Conservation (phyloP, 129 eudicot genomes). For the Heracleum sosnowskyi region DNA sequence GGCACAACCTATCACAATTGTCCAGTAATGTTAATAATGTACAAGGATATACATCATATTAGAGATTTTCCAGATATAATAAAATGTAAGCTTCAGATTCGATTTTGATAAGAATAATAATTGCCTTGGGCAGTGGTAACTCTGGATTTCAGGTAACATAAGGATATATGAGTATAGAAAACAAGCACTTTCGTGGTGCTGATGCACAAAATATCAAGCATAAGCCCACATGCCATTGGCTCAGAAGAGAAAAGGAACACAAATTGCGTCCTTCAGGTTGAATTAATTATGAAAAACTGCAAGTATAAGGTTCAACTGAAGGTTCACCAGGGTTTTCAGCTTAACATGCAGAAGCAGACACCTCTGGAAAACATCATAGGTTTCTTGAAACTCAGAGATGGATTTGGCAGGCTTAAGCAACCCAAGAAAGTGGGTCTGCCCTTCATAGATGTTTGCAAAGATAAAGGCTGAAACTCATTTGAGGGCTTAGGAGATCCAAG, state of each 20-base stretch:
- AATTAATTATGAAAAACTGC: conserved; percentile 13
- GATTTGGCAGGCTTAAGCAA: conserved; percentile 40
- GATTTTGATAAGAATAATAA: neutral
- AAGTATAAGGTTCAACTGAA: conserved; percentile 17
- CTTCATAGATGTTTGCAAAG: conserved; percentile 23
- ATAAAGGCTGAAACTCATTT: conserved; percentile 33
- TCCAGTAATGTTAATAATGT: neutral
- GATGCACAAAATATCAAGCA: neutral
- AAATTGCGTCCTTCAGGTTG: neutral
- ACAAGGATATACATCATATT: neutral
- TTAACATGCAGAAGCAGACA: conserved; percentile 50
- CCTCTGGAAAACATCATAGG: conserved; percentile 32
- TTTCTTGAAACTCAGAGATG: conserved; percentile 31
- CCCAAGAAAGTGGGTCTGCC: conserved; percentile 21
- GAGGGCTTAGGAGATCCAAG: conserved; percentile 55
- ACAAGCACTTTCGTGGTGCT: neutral
- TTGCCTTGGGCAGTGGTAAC: neutral
- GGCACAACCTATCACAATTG: neutral
- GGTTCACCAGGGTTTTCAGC: conserved; percentile 40
- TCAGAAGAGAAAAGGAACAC: neutral
- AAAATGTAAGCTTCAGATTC: neutral
- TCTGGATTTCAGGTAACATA: neutral
- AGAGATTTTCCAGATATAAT: neutral
- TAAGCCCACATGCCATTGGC: neutral
- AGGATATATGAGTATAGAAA: neutral